phyloP scores from a whole-genome alignment of 1,284 basidiomycete genomes.

The Marasmius sp. region DNA sequence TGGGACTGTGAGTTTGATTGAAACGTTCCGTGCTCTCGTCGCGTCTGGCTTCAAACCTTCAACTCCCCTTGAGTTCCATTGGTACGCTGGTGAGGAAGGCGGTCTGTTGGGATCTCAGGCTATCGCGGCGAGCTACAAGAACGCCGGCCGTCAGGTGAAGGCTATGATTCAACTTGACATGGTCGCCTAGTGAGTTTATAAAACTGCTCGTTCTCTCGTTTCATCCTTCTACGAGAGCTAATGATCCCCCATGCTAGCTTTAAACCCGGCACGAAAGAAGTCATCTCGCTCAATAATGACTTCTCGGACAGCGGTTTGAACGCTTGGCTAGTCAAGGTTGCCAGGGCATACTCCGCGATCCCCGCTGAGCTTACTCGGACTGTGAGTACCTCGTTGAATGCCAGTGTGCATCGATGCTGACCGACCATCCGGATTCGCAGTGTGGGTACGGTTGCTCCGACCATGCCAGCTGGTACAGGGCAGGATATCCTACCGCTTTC shows the following conservation, averaged over 20 bases:
- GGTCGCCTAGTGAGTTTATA: constrained; percentile 9
- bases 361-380: constrained; percentile 9
- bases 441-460: constrained; percentile 12
- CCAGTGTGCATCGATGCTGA: background rate
- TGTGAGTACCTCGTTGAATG: constrained; percentile 17
- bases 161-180: constrained; percentile 32
- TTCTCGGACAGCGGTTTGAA: background rate
- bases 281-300: background rate
- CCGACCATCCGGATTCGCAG: background rate
- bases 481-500: constrained; percentile 22
- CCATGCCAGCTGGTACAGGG: constrained; percentile 9
- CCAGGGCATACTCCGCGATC: background rate
- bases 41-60: constrained; percentile 39
- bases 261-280: background rate
- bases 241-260: background rate
- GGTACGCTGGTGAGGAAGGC: constrained; percentile 53
- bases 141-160: constrained; percentile 35
- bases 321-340: background rate
- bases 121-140: constrained; percentile 48
- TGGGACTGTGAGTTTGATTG: constrained; percentile 37
- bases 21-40: constrained; percentile 49
- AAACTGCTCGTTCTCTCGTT: background rate
- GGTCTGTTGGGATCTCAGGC: constrained; percentile 56
- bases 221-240: background rate
- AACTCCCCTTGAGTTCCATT: constrained; percentile 54